phyloP scores from a whole-genome alignment of 345 rosid genomes.

The Jatropha curcas region DNA sequence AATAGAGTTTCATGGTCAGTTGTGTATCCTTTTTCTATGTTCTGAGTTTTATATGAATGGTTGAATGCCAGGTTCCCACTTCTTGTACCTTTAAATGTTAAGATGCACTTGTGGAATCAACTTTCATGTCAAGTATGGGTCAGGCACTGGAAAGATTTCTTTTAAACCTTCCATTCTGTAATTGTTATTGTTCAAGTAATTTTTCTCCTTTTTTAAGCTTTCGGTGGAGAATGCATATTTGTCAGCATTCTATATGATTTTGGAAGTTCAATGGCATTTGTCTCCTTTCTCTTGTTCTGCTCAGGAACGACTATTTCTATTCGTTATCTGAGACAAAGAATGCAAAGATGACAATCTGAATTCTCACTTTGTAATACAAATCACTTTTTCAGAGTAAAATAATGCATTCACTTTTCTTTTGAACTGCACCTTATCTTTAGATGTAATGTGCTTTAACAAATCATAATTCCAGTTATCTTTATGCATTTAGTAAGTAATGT shows the following conservation, averaged over 20 bases:
- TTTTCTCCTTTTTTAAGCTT: not conserved
- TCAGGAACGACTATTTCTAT: not conserved
- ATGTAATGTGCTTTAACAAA: not conserved
- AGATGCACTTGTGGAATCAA: not conserved
- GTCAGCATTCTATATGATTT: not conserved
- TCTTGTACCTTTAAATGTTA: not conserved
- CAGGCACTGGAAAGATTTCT: not conserved
- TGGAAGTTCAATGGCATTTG: not conserved
- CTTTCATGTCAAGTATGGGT: not conserved
- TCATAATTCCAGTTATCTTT: not conserved
- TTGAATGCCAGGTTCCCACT: not conserved
- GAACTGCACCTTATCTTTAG: not conserved
- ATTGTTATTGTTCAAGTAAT: not conserved
- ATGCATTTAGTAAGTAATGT: not conserved
- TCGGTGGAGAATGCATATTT: not conserved
- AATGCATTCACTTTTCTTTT: not conserved
- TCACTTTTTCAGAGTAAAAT: not conserved
- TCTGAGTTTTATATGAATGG: not conserved
- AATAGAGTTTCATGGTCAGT: not conserved
- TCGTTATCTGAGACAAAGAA: not conserved
- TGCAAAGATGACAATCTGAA: not conserved
- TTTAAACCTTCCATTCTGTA: not conserved
- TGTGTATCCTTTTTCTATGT: not conserved
- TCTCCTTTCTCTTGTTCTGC: not conserved
- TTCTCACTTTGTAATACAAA: not conserved